Base-by-base conservation (phyloP, 2,329 filamentous ascomycete species). In the Drechslera avenae region DNA sequence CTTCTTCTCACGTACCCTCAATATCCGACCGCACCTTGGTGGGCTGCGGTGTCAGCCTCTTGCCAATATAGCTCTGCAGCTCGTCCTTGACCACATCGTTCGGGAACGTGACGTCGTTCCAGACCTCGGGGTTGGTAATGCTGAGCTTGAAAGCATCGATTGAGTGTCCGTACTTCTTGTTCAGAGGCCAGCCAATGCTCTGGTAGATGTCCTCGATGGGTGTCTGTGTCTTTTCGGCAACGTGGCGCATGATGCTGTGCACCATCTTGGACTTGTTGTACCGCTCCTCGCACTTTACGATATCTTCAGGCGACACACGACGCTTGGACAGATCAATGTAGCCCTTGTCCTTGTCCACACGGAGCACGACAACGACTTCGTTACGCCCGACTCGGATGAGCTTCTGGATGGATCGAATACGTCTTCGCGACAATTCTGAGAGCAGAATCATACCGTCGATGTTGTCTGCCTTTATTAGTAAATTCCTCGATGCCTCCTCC, bases 191-290 rank as follows among this genome's bases (percentile, higher is more conserved):
- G 60, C 87, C 91, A 73, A 99, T 97, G 64, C 82, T 86, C 82
- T 96, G 88, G 78, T 99, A 99, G 50, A 99, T 84, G 44, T 86
- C 84, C 81, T 97, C 91, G 71, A 99, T 95, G n/a, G 93, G 92
- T 23, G 86, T 89, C 72, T 89, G 86, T 35, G 91, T 96, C 84
- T 97, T 97, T 81, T 99, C 92, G 63, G 94, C 93, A 57, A 99
- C 94, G 76, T 99, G 94, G 75, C 93, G 88, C 90, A 99, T 93
- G 77, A 99, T 97, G 46, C 91, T 95, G 78, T 99, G 94, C 33
- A 97, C 94, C 82, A 96, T 95, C 83, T 99, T 99, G 81, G 91
- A 90, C 87, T 99, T 99, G 85, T 99, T 99, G 84, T 97, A 99
- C 32, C 94, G 86, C 81, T 99, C 94, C 75, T 99, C 94, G 75